These are phyloP conservation scores for Blepharisma stoltei DNA, from an alignment of 73 alveolate genomes.

Conservation along the genomic window DNA sequence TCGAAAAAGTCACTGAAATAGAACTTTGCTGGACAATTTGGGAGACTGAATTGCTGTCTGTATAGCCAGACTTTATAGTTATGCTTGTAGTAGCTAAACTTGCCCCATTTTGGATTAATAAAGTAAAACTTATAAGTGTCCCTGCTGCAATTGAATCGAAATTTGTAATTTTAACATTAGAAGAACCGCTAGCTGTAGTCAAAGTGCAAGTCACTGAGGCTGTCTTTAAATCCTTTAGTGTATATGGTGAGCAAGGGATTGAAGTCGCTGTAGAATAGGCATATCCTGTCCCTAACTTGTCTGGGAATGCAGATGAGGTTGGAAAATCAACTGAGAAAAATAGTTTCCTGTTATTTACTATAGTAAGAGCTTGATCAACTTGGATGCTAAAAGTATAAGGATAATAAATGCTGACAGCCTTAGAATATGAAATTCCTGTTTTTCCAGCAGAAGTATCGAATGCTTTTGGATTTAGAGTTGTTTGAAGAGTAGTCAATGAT, in stretches of 20 bases:
- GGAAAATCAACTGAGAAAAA: too few relatives aligned
- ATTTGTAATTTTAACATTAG: not conserved
- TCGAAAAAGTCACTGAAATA: not conserved
- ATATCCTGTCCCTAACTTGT: not conserved
- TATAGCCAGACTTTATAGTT: not conserved
- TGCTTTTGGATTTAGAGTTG: too few relatives aligned
- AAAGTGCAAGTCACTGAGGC: constrained; percentile 23
- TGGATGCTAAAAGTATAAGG: too few relatives aligned
- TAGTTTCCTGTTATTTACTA: too few relatives aligned
- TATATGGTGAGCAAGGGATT: too few relatives aligned
- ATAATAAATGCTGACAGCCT: too few relatives aligned
- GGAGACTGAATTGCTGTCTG: not conserved
- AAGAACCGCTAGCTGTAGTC: not conserved
- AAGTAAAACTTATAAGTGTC: not conserved
- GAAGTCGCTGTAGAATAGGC: too few relatives aligned
- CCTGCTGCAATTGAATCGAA: not conserved
- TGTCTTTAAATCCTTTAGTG: not conserved
- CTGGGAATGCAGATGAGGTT: not conserved
- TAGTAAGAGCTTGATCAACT: too few relatives aligned
- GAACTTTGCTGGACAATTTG: not conserved
- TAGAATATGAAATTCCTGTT: too few relatives aligned
- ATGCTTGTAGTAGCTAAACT: not conserved
- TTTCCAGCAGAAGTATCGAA: too few relatives aligned
- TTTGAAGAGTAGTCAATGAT: too few relatives aligned
- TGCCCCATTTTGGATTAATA: not conserved